Evolutionary conservation across 257 asterid genomes (phyloP).

Genomic region (Lycium ferocissimum): DNA sequence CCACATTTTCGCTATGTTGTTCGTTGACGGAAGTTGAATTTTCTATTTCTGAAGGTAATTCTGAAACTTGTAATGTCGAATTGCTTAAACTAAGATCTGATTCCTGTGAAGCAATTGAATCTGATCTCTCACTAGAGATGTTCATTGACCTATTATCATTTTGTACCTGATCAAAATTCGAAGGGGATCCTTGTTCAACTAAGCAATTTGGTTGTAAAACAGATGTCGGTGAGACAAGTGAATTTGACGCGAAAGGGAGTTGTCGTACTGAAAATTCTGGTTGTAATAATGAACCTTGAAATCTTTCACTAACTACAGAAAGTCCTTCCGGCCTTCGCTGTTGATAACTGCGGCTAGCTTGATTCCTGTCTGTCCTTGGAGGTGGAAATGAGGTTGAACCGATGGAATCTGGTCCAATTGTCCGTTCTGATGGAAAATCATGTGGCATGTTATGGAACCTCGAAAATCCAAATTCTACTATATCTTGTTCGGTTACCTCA

Average conservation of each 20-base stretch:
- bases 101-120: slow-evolving; percentile 29
- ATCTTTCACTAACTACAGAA: background rate
- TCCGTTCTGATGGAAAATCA: slow-evolving; percentile 25
- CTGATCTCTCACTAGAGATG: slow-evolving; percentile 21
- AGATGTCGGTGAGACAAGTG: slow-evolving; percentile 5
- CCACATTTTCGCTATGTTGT: slow-evolving; percentile 3
- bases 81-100: slow-evolving; percentile 28
- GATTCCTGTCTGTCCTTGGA: slow-evolving; percentile 37
- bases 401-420: slow-evolving; percentile 30
- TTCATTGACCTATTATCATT: slow-evolving; percentile 25
- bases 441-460: slow-evolving; percentile 31
- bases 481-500: slow-evolving; percentile 43
- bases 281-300: slow-evolving; percentile 4
- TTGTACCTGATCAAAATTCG: slow-evolving; percentile 22
- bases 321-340: slow-evolving; percentile 23
- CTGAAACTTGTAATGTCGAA: background rate
- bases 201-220: slow-evolving; percentile 22
- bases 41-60: slow-evolving; percentile 28
- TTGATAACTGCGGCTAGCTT: slow-evolving; percentile 20
- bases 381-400: slow-evolving; percentile 35
- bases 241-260: background rate
- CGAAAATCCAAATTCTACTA: slow-evolving; percentile 43
- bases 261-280: slow-evolving; percentile 21
- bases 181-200: slow-evolving; percentile 21
- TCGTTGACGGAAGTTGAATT: background rate